These are phyloP conservation scores for Candida pseudoviswanathii DNA, from an alignment of 1,139 yeast genomes.

Conservation along the genomic window DNA sequence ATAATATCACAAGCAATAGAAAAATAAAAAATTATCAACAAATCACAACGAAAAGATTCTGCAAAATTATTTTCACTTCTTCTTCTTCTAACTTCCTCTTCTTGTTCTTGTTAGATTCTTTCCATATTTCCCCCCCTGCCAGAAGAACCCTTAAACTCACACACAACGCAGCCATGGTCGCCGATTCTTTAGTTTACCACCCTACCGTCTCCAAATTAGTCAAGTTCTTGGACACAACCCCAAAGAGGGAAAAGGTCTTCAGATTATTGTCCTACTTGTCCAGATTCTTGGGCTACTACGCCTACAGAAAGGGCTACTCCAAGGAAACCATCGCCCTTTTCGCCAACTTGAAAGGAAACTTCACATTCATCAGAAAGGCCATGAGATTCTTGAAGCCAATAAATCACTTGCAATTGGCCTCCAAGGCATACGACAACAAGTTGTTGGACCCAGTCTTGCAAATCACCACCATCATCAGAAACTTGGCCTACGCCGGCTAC, in stretches of 20 bases:
- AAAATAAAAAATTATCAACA: not conserved
- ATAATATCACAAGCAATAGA: slow-evolving; percentile 2
- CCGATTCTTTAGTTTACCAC: slow-evolving; percentile 69
- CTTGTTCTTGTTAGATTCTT: not conserved
- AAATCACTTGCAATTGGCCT: slow-evolving; percentile 69
- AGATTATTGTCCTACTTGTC: slow-evolving; percentile 83
- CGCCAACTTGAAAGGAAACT: slow-evolving; percentile 55
- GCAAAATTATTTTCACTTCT: not conserved
- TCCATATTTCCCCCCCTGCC: too few relatives aligned
- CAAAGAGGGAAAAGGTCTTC: slow-evolving; percentile 69
- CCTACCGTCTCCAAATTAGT: slow-evolving; percentile 69
- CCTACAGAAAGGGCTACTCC: slow-evolving; percentile 61
- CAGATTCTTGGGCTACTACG: slow-evolving; percentile 67
- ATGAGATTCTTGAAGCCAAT: slow-evolving; percentile 85
- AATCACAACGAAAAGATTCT: not conserved
- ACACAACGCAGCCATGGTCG: slow-evolving; percentile 69
- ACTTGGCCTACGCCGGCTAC: slow-evolving; percentile 75
- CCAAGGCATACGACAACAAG: slow-evolving; percentile 71
- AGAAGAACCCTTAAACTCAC: too few relatives aligned
- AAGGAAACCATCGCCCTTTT: slow-evolving; percentile 52
- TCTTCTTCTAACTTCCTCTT: not conserved
- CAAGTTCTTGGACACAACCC: slow-evolving; percentile 65
- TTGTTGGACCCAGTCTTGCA: slow-evolving; percentile 66
- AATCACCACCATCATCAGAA: slow-evolving; percentile 61
- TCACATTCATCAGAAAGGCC: slow-evolving; percentile 78